Base-by-base conservation (phyloP, 2,329 filamentous ascomycete genomes). In the Bipolaris gigantea region DNA sequence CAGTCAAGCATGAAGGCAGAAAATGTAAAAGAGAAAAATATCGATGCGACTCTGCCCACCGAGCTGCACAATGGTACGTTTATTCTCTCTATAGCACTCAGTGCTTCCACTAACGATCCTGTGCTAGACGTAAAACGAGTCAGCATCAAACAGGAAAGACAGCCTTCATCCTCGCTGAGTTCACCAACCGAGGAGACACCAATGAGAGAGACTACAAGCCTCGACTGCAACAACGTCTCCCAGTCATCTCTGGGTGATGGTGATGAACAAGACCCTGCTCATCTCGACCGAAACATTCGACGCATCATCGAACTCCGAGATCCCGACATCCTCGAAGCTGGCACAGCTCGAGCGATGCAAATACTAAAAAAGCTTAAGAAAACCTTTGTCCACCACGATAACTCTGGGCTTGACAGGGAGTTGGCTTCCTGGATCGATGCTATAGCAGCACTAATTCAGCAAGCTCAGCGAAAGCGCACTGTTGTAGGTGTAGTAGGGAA, bases 401-500 rank as follows among this genome's bases (percentile, higher is more conserved):
- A 25, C 2, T 23, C 21, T 9, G 2, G 6, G 7, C 11, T 5
- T 1, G 60, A 50, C 16, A 33, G 15, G n/a, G 76, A 79, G 51
- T 73, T 71, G 2, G 53, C 63, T n/a, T 57, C 69, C 18, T 82
- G 77, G 78, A 52, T 76, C 7, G 51, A 73, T 18, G 64, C 76
- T 11, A 78, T 82, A 35, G 67, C 77, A 2, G 72, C 73, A 2
- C 64, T 82, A 0, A 66, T 73, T 25, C 67, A 74, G 2, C 74
- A 76, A 46, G 72, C 75, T 3, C 63, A 64, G 5, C 71, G 70
- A 23, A 78, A 77, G 10, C 72, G 74, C 15, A 76, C 77, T 1
- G 75, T 86, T 0, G 76, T 87, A 16, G 85, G 84, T 5, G 80
- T 88, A 1, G 79, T 85, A 2, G 85, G 85, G 0, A 83, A 80